Evolutionary conservation across 208 protist species (phyloP).

Genomic region (Trypanosoma caninum): DNA sequence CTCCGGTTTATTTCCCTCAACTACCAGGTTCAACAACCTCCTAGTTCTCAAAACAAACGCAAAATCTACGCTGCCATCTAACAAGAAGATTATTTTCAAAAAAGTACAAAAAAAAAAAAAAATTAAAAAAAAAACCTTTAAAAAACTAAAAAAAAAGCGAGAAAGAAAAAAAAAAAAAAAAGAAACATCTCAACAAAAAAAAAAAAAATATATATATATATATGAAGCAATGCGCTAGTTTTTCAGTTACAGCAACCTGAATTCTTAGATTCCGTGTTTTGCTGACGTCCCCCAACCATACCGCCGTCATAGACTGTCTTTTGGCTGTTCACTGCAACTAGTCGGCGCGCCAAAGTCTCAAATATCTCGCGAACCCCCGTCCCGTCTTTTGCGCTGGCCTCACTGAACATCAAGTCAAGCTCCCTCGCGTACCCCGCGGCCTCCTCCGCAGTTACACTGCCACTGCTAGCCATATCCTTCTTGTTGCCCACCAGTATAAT

Average conservation of each 20-base stretch:
- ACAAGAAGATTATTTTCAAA: neutral
- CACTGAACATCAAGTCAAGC: conserved; percentile 48
- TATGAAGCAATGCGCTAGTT: neutral
- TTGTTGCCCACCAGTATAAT: conserved; percentile 96
- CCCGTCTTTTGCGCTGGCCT: conserved; percentile 75
- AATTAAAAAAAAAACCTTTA: neutral
- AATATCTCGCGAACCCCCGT: conserved; percentile 73
- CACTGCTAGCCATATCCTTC: conserved; percentile 64
- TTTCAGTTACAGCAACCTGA: conserved; percentile 15
- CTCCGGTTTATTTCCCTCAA: no score
- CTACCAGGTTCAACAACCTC: no score
- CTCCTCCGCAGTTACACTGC: conserved; percentile 54
- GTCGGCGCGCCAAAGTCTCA: conserved; percentile 36
- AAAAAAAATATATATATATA: conserved; percentile 5
- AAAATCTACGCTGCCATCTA: no score
- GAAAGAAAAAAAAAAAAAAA: neutral
- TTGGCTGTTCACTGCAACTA: conserved; percentile 53
- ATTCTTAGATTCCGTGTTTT: conserved; percentile 1
- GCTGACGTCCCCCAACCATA: conserved; percentile 42
- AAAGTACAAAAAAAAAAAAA: neutral
- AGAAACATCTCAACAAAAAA: conserved; percentile 1
- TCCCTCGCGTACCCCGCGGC: conserved; percentile 44
- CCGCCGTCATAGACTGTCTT: conserved; percentile 69
- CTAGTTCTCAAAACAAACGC: no score
- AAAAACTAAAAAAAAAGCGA: conserved; percentile 7